Evolutionary conservation across 352 stramenopile genomes (phyloP), one percentile per base, ranked within the genome.

Genomic region (Pythium insidiosum): DNA sequence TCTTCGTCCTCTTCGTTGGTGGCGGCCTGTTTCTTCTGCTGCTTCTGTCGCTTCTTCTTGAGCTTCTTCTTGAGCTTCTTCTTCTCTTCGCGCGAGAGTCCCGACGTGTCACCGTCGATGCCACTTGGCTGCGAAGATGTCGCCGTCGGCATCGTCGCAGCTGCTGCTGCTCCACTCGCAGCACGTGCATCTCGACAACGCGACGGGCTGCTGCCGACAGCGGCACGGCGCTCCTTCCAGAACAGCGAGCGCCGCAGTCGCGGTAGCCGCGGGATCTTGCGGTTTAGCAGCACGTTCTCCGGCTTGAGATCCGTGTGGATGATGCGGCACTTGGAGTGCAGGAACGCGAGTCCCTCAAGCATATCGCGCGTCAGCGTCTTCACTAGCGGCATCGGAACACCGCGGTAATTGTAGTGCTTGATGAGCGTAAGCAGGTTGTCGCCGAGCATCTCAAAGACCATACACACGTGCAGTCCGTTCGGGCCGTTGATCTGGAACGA

Each of bases 291-390:
- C 18, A 99, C 90, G 64, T 99, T 99, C 67, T 99, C 97, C 0
- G 96, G 96, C 58, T 99, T 99, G 5, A 99, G 66, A 76, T 99
- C 97, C 5, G 96, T 99, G 75, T 99, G 97, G 66, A 99, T 99
- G 56, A 99, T 99, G 47, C 95, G 56, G 70, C 96, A 99, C 53
- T 97, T 86, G 38, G 82, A 40, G 62, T 99, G 96, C 12, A 99
- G 67, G 67, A 99, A 99, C 41, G 97, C 94, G 15, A 99, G 73
- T 12, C 84, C 96, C 53, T 95, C 78, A 41, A 97, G 93, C 47
- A 99, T 97, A 51, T 98, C 89, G 22, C 73, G 73, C 11, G 90
- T 87, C 53, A 99, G 88, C 23, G 81, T 85, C 63, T 97, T 95
- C 9, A 99, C 96, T 5, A 98, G 77, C 22, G 72, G 65, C 45